Evolutionary conservation across 805 yeast genomes (phyloP).

Genomic region (Kodamaea laetipori): DNA sequence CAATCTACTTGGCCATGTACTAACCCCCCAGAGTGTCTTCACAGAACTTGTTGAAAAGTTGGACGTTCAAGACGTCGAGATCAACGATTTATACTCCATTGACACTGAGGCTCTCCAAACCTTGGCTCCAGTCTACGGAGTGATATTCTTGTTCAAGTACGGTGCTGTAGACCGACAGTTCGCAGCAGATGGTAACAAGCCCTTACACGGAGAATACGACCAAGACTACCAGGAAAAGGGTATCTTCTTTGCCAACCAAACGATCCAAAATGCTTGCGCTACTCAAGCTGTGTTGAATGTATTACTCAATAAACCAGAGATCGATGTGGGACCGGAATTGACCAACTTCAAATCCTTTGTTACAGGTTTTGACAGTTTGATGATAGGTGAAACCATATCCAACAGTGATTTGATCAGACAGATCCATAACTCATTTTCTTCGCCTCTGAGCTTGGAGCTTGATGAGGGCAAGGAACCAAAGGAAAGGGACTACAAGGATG

Average conservation of each 20-base stretch:
- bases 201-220: conserved; percentile 49
- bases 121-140: conserved; percentile 54
- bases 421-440: conserved; percentile 62
- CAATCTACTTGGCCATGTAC: background rate
- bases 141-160: conserved; percentile 64
- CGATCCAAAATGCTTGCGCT: conserved; percentile 71
- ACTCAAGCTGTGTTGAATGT: conserved; percentile 68
- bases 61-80: conserved; percentile 53
- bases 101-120: conserved; percentile 44
- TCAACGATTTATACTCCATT: conserved; percentile 58
- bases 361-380: conserved; percentile 52
- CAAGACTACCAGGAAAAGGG: conserved; percentile 30
- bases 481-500: conserved; percentile 39
- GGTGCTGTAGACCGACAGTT: conserved; percentile 39
- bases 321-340: conserved; percentile 53
- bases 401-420: conserved; percentile 57
- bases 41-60: conserved; percentile 61
- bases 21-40: conserved; percentile 51
- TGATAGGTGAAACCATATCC: conserved; percentile 62
- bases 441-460: conserved; percentile 57
- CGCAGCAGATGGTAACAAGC: conserved; percentile 32
- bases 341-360: conserved; percentile 51
- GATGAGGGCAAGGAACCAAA: conserved; percentile 41
- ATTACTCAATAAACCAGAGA: conserved; percentile 44
- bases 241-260: conserved; percentile 64